Evolutionary conservation across 2,329 filamentous ascomycete genomes (phyloP), one percentile per base, ranked within the genome.

Genomic region (Pseudogymnoascus sp.): DNA sequence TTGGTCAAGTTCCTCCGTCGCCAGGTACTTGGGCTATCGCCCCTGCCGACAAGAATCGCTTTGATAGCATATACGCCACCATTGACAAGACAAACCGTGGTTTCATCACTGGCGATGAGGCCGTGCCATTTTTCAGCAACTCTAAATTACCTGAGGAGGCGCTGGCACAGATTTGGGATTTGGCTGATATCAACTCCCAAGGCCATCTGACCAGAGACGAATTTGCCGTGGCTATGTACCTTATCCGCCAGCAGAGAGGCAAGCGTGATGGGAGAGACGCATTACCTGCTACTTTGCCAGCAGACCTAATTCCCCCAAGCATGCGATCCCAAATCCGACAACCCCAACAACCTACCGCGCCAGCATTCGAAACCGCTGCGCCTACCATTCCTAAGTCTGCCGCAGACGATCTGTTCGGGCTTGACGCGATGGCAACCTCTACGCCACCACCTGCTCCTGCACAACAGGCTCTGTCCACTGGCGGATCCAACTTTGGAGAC

Each of bases 181-280:
- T 99, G 31, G 89, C 95, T 13, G 95, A 99, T 76, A 91, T 97
- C 75, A 91, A 91, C 72, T 95, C 91, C 7, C 89, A 93, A 69
- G 95, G 95, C 10, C 88, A 89, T 64, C 79, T 99, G 63, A 92
- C 83, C 56, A 86, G 85, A 69, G 95, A 99, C 68, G 93, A 96
- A 70, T 99, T 99, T 73, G 92, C 95, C 0, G 92, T 99, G 56
- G 93, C 95, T 62, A 97, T 99, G 93, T 96, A 96, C 73, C 81
- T 99, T 60, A 97, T 99, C 70, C 86, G 93, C 65, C 90, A 96
- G 74, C 93, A 97, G 74, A 84, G 93, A 62, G 89, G 83, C 67
- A 88, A 87, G 66, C 85, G 86, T 64, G 85, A 88, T 63, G 80
- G 82, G 17, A 73, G 78, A 33, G 77, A 77, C 42, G 79, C 84